phyloP scores from a whole-genome alignment of 805 yeast genomes.

The Ogataea allantospora region DNA sequence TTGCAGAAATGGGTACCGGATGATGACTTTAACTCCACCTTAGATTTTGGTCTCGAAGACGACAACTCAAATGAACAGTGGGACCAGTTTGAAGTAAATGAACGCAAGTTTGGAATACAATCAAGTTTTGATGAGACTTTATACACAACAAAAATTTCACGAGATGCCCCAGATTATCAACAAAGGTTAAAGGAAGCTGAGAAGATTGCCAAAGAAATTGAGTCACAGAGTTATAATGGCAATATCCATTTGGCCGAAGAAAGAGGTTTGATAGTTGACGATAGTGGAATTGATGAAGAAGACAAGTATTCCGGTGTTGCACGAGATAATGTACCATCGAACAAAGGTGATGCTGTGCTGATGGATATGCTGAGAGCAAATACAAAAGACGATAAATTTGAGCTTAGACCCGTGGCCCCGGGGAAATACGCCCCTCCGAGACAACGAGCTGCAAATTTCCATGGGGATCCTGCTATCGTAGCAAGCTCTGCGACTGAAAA shows the following conservation, averaged over 20 bases:
- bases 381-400: conserved; percentile 20
- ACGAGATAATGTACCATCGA: conserved; percentile 39
- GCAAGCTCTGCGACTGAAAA: conserved; percentile 44
- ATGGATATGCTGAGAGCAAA: conserved; percentile 30
- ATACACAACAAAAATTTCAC: conserved; percentile 78
- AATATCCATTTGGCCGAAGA: conserved; percentile 89
- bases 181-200: conserved; percentile 70
- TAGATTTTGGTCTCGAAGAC: conserved; percentile 39
- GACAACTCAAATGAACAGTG: conserved; percentile 40
- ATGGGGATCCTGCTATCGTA: conserved; percentile 67
- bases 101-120: conserved; percentile 82
- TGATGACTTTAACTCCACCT: conserved; percentile 25
- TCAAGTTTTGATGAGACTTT: conserved; percentile 81
- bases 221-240: conserved; percentile 57
- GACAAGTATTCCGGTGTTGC: conserved; percentile 93
- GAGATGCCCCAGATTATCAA: conserved; percentile 67
- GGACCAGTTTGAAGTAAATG: conserved; percentile 96
- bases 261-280: conserved; percentile 75
- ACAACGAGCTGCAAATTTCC: conserved; percentile 49
- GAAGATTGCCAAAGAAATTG: conserved; percentile 79
- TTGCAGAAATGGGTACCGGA: conserved; percentile 87
- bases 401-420: conserved; percentile 27
- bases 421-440: conserved; percentile 56
- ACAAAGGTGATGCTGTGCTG: conserved; percentile 24
- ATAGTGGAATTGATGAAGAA: conserved; percentile 89